phyloP scores from a whole-genome alignment of 352 stramenopile species.

The Phytophthora meadii region DNA sequence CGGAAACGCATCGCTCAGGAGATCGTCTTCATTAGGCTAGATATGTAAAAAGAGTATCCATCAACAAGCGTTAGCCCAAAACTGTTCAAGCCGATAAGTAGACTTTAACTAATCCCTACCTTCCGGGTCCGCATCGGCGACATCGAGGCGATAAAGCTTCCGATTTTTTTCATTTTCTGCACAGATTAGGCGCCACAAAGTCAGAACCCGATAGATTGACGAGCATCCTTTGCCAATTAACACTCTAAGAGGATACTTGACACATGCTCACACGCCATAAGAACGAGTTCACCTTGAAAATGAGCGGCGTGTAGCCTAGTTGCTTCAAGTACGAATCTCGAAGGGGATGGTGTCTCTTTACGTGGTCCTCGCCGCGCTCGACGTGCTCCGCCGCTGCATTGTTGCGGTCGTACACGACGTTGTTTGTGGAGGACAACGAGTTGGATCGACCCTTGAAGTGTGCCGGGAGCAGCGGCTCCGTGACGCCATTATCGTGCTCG shows the following conservation, averaged over 20 bases:
- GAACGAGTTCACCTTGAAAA: slow-evolving; percentile 67
- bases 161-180: slow-evolving; percentile 76
- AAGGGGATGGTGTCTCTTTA: slow-evolving; percentile 44
- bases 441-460: slow-evolving; percentile 40
- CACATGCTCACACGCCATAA: slow-evolving; percentile 13
- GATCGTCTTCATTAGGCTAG: slow-evolving; percentile 48
- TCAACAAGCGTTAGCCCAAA: background rate
- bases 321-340: slow-evolving; percentile 79
- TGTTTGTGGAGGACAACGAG: slow-evolving; percentile 23
- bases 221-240: slow-evolving; percentile 3
- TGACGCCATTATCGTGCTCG: slow-evolving; percentile 32
- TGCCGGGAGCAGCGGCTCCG: slow-evolving; percentile 63
- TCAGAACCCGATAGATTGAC: slow-evolving; percentile 9
- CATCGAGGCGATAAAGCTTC: slow-evolving; percentile 76
- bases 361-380: slow-evolving; percentile 25
- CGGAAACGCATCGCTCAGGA: slow-evolving; percentile 67
- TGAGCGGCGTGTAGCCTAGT: slow-evolving; percentile 81
- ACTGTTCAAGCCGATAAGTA: background rate
- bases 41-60: background rate
- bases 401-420: slow-evolving; percentile 26
- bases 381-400: slow-evolving; percentile 4
- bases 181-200: slow-evolving; percentile 2
- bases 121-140: slow-evolving; percentile 66
- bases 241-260: background rate
- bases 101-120: slow-evolving; percentile 10